Percentiles rank a stretch among this genome's conserved stretches.
phyloP scores from a whole-genome alignment of 1,284 basidiomycete genomes.

The Tremellales sp. region DNA sequence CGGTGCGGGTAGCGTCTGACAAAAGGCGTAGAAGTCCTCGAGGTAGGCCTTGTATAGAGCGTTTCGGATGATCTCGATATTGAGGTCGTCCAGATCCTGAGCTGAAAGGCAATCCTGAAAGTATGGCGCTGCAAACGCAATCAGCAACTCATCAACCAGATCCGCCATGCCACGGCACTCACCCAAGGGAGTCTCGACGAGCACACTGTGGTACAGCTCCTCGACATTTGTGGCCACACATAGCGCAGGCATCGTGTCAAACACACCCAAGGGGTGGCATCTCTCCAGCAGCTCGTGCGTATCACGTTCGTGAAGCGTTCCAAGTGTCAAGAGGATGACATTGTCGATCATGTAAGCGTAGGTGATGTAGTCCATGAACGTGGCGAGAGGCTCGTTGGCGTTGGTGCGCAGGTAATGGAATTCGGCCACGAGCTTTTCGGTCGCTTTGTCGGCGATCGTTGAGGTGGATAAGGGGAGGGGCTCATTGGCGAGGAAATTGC shows the following conservation, averaged over 20 bases:
- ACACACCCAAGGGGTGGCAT: slow-evolving; percentile 94
- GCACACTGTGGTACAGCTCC: slow-evolving; percentile 92
- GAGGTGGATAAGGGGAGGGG: slow-evolving; percentile 91
- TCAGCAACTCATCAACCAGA: background rate
- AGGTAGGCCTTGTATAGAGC: slow-evolving; percentile 99
- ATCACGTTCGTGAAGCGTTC: slow-evolving; percentile 94
- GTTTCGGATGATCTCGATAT: slow-evolving; percentile 99
- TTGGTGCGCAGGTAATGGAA: slow-evolving; percentile 93
- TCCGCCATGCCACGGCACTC: slow-evolving; percentile 28
- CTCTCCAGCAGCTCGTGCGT: slow-evolving; percentile 94
- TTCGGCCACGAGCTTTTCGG: slow-evolving; percentile 89
- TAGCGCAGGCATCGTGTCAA: slow-evolving; percentile 98
- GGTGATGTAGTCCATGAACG: slow-evolving; percentile 98
- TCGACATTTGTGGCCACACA: slow-evolving; percentile 99
- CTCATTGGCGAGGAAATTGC: slow-evolving; percentile 97
- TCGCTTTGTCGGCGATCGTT: slow-evolving; percentile 93
- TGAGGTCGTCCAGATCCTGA: slow-evolving; percentile 94
- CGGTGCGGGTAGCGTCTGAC: slow-evolving; percentile 70
- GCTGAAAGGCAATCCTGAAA: slow-evolving; percentile 95
- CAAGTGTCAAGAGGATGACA: slow-evolving; percentile 94
- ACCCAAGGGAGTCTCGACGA: slow-evolving; percentile 97
- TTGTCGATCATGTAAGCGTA: slow-evolving; percentile 99
- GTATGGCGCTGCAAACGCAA: slow-evolving; percentile 69
- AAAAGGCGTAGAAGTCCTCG: slow-evolving; percentile 91
- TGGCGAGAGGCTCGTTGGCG: slow-evolving; percentile 82